phyloP scores from a whole-genome alignment of 805 yeast genomes.

The Ogataea trehaloabstinens region DNA sequence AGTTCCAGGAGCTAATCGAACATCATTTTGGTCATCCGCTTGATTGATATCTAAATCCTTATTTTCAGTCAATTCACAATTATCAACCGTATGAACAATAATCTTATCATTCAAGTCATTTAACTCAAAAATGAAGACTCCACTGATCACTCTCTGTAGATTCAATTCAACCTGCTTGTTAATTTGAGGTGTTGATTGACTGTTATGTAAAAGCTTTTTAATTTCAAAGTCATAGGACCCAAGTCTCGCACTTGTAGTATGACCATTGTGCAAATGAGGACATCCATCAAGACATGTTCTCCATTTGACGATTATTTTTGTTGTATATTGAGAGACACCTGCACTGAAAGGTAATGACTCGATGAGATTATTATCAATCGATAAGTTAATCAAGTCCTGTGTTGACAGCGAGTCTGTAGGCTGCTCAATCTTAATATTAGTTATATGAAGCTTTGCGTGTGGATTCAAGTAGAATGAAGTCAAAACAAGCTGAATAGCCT shows the following conservation, averaged over 20 bases:
- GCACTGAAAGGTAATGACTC: constrained; percentile 12
- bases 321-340: constrained; percentile 37
- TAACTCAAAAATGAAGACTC: constrained; percentile 66
- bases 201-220: constrained; percentile 13
- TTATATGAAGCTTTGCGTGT: constrained; percentile 51
- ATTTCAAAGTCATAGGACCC: constrained; percentile 26
- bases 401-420: constrained; percentile 25
- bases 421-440: constrained; percentile 35
- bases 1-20: constrained; percentile 23
- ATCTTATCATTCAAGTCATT: constrained; percentile 53
- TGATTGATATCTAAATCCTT: constrained; percentile 18
- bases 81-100: constrained; percentile 63
- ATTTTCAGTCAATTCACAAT: constrained; percentile 57
- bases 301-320: constrained; percentile 57
- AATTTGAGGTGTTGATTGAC: neutral
- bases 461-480: constrained; percentile 57
- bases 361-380: constrained; percentile 21
- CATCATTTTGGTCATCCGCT: constrained; percentile 8
- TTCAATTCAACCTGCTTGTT: constrained; percentile 8
- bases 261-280: constrained; percentile 37
- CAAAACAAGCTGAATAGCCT: constrained; percentile 52
- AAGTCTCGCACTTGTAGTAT: constrained; percentile 25
- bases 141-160: constrained; percentile 42
- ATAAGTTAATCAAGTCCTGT: constrained; percentile 27
- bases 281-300: constrained; percentile 54